Base-by-base conservation (phyloP, 2,329 filamentous ascomycete species). In the Mycosphaerella arachidis region DNA sequence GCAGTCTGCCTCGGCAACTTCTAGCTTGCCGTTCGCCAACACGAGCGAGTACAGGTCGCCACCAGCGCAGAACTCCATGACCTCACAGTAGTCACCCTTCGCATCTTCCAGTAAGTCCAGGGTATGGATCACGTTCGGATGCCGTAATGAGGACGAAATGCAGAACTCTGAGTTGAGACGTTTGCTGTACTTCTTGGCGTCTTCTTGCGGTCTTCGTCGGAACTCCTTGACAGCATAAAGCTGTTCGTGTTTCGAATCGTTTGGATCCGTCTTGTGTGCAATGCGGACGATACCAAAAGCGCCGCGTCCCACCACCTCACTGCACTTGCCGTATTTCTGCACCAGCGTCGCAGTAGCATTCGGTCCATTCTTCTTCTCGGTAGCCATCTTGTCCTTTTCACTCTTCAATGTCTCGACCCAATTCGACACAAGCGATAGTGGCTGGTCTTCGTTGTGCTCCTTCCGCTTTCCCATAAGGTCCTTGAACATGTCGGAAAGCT, bases 151-250 rank as follows among this genome's bases (percentile, higher is more conserved):
- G 0, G 93, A 97, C 0, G 94, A 97, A 68, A 99, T 97, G 78
- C 94, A 97, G 75, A 99, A 99, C 72, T 99, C 94, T 53, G 93
- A 92, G 1, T 94, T 97, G 56, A 99, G 82, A 29, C 94, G 89
- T 75, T 97, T 99, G 81, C 94, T 95, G 75, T 97, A 99, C 74
- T 96, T 96, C 79, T 96, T 96, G 68, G 92, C 88, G 13, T 91
- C 96, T 77, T 99, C 94, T 69, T 96, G 91, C 1, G 93, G 92
- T 53, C 92, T 86, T 65, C 93, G 89, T 60, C 93, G 91, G 78
- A 99, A 99, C 76, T 99, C 94, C 78, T 99, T 99, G 72, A 99
- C 93, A 40, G 94, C 94, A 72, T 94, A 99, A 9, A 99, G 83
- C 78, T 95, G 92, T 77, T 97, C 94, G 59, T 83, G 80, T 69